Conservation (phyloP, 805 yeast genomes). For the Candida germanica region DNA sequence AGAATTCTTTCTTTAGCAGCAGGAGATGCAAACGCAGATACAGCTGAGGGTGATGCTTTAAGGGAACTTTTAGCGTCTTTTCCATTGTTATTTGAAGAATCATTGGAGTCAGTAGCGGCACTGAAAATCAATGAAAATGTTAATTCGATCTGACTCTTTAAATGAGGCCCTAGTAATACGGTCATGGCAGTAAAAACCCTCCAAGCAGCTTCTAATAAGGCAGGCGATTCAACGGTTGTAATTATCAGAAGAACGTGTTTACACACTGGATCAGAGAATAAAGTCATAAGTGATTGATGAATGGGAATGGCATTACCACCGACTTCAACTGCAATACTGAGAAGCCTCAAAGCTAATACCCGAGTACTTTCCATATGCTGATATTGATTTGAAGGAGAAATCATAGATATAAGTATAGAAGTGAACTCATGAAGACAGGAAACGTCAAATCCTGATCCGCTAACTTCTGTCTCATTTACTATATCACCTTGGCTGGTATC, state of each 20-base stretch:
- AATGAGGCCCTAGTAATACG: constrained; percentile 58
- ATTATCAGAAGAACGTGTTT: constrained; percentile 80
- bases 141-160: constrained; percentile 80
- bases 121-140: constrained; percentile 63
- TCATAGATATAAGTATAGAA: constrained; percentile 70
- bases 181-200: constrained; percentile 72
- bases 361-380: constrained; percentile 87
- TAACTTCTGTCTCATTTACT: neutral
- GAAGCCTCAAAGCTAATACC: constrained; percentile 72
- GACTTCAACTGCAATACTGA: constrained; percentile 78
- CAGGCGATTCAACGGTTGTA: constrained; percentile 68
- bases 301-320: constrained; percentile 58
- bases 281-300: constrained; percentile 63
- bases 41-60: constrained; percentile 16
- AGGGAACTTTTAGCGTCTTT: neutral
- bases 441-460: constrained; percentile 49
- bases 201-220: constrained; percentile 70
- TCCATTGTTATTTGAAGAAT: constrained; percentile 7
- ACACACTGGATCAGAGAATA: constrained; percentile 78
- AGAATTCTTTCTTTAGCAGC: constrained; percentile 67
- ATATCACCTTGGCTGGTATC: constrained; percentile 1
- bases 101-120: constrained; percentile 30
- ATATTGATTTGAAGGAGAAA: constrained; percentile 77
- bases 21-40: constrained; percentile 4
- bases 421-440: constrained; percentile 74